Evolutionary conservation across 2,329 filamentous ascomycete species (phyloP).

Genomic region (Teratosphaeria viscida): DNA sequence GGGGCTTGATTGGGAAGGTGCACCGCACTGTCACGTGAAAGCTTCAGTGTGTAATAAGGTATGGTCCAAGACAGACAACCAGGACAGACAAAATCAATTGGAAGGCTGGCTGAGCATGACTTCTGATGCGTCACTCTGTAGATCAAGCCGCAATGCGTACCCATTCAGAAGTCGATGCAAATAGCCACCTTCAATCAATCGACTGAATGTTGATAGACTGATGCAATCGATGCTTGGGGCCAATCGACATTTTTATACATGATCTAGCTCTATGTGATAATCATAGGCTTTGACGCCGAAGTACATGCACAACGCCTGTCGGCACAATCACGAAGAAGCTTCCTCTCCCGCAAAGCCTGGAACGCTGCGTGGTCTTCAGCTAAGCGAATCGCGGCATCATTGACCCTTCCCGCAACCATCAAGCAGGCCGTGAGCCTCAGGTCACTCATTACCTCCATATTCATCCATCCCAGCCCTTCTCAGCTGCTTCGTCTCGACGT

Average conservation of each 20-base stretch:
- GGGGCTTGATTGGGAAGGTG: background rate
- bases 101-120: too few species aligned
- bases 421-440: background rate
- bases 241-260: background rate
- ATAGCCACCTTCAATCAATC: too few species aligned
- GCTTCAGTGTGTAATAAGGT: too few species aligned
- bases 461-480: background rate
- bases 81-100: too few species aligned
- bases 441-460: background rate
- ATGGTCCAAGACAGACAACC: too few species aligned
- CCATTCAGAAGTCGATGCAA: too few species aligned
- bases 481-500: background rate
- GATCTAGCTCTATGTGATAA: background rate
- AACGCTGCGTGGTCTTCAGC: conserved; percentile 1
- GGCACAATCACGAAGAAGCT: background rate
- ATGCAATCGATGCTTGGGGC: background rate
- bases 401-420: background rate
- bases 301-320: background rate
- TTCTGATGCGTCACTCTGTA: too few species aligned
- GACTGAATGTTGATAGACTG: too few species aligned
- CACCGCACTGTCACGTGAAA: background rate
- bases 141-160: too few species aligned
- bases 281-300: background rate
- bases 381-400: background rate
- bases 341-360: background rate